A percentile compares a stretch with the other conserved stretches of the same genome.
Conservation (phyloP, 129 eudicot species). For the Helianthus tuberosus region DNA sequence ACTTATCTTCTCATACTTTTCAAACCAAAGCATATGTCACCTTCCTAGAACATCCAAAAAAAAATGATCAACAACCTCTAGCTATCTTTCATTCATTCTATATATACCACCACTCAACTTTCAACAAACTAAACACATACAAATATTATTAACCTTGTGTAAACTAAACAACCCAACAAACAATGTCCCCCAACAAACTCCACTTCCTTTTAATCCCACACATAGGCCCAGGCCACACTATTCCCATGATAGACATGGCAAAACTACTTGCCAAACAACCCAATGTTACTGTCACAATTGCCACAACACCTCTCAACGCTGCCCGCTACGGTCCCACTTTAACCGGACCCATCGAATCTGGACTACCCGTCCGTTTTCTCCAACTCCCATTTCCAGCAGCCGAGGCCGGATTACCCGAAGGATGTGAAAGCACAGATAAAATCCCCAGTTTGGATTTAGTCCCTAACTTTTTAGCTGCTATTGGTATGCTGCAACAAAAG, state of each 20-base stretch:
- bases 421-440: slow-evolving; percentile 51
- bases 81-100: too few species aligned
- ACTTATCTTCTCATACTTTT: too few species aligned
- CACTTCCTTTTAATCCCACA: slow-evolving; percentile 56
- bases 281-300: slow-evolving; percentile 44
- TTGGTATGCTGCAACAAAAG: slow-evolving; percentile 32
- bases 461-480: slow-evolving; percentile 27
- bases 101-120: neutral
- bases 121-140: neutral
- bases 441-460: slow-evolving; percentile 37
- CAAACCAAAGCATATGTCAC: neutral
- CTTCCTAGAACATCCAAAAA: neutral
- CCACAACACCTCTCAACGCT: slow-evolving; percentile 57
- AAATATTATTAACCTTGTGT: neutral
- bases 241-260: slow-evolving; percentile 58
- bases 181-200: slow-evolving; percentile 20
- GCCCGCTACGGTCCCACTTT: slow-evolving; percentile 29
- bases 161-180: slow-evolving; percentile 8
- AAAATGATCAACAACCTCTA: too few species aligned
- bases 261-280: slow-evolving; percentile 40
- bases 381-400: slow-evolving; percentile 44
- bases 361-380: slow-evolving; percentile 29
- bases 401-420: slow-evolving; percentile 57
- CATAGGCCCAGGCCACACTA: slow-evolving; percentile 52
- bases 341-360: slow-evolving; percentile 20